These are phyloP conservation scores for Hypholoma fasciculare DNA, from an alignment of 768 basidiomycete species.

Conservation along the genomic window DNA sequence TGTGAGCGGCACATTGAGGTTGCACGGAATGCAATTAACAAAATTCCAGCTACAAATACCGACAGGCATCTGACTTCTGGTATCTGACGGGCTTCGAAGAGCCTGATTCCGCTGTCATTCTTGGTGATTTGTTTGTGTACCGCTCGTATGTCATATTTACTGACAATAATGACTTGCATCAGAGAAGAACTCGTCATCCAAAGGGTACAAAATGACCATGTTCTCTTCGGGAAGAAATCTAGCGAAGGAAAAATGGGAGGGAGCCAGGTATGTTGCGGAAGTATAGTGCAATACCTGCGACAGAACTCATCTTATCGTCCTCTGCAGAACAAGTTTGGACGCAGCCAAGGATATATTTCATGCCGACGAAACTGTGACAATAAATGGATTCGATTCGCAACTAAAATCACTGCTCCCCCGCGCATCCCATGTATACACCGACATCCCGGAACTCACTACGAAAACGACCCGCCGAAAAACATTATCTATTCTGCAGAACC, in stretches of 20 bases:
- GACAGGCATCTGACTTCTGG: slow-evolving; percentile 92
- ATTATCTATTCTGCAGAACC: slow-evolving; percentile 58
- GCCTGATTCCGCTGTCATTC: slow-evolving; percentile 84
- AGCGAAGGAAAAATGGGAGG: slow-evolving; percentile 89
- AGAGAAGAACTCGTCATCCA: slow-evolving; percentile 71
- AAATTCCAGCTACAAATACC: slow-evolving; percentile 81
- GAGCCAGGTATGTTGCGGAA: slow-evolving; percentile 54
- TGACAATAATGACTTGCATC: slow-evolving; percentile 1
- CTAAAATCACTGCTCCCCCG: slow-evolving; percentile 54
- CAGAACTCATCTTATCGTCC: neutral
- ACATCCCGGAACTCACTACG: slow-evolving; percentile 36
- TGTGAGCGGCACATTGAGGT: slow-evolving; percentile 51
- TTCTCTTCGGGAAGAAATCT: slow-evolving; percentile 78
- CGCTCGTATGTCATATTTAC: neutral
- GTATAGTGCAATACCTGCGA: neutral
- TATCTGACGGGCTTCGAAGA: slow-evolving; percentile 97
- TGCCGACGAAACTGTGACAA: slow-evolving; percentile 71
- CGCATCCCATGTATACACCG: slow-evolving; percentile 54
- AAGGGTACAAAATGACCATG: slow-evolving; percentile 85
- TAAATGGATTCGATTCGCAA: slow-evolving; percentile 53
- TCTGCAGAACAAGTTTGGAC: slow-evolving; percentile 57
- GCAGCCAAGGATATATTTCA: slow-evolving; percentile 70
- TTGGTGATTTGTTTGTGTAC: slow-evolving; percentile 48
- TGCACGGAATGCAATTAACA: neutral
- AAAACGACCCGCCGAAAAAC: slow-evolving; percentile 26